Percentiles rank a stretch among this genome's conserved stretches.
phyloP scores from a whole-genome alignment of 225 moss, liverwort and hornwort genomes.

The Lunularia cruciata region DNA sequence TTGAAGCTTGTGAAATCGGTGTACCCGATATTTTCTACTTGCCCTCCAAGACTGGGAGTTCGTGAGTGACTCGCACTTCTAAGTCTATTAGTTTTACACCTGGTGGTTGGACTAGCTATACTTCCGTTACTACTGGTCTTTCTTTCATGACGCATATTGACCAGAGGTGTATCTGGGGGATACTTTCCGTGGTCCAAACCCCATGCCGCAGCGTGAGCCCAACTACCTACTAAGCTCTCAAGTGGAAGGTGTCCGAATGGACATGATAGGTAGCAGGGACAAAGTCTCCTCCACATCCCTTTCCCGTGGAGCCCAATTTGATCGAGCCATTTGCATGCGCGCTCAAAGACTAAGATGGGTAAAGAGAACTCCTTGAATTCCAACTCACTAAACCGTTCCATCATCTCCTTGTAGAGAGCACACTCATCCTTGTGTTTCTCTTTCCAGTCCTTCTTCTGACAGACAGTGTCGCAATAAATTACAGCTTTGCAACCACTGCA shows the following conservation, averaged over 20 bases:
- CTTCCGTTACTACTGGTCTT: not conserved
- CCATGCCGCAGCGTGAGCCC: conserved; percentile 20
- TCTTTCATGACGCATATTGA: not conserved
- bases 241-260: conserved; percentile 29
- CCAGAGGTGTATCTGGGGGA: conserved; percentile 27
- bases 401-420: conserved; percentile 30
- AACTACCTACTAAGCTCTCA: not conserved
- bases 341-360: conserved; percentile 19
- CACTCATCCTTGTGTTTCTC: conserved; percentile 32
- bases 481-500: conserved; percentile 39
- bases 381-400: conserved; percentile 23
- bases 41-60: too few species aligned
- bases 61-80: too few species aligned
- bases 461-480: conserved; percentile 26
- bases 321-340: conserved; percentile 34
- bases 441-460: conserved; percentile 42
- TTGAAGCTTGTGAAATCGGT: not conserved
- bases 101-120: not conserved
- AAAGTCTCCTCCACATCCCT: conserved; percentile 42
- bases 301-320: conserved; percentile 22
- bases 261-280: conserved; percentile 22
- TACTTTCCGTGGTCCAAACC: conserved; percentile 29
- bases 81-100: too few species aligned
- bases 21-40: too few species aligned
- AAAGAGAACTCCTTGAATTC: conserved; percentile 29